Base-by-base conservation (phyloP, 2,329 filamentous ascomycete genomes). In the Fusarium sp. region DNA sequence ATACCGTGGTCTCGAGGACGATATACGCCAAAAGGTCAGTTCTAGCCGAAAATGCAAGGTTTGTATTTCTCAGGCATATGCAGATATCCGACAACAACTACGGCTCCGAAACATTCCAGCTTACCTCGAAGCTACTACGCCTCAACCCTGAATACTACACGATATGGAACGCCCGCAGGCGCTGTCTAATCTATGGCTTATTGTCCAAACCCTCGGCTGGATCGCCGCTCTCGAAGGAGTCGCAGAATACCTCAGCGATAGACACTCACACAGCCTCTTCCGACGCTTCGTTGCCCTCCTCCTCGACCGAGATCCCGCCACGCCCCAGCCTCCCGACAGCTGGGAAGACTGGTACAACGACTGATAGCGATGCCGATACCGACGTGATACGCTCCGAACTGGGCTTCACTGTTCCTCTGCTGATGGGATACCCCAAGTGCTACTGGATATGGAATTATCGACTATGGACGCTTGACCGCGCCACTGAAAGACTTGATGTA, bases 371-470 rank as follows among this genome's bases (percentile, higher is more conserved):
- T 57, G 58, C 70, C 46, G 76, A 85, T 56, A 69, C 84, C 45
- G 83, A 89, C 6, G 79, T 92, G 37, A 87, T 98, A 69, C 87
- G 89, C 51, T 85, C 88, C 61, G 96, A 99, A 80, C 86, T 99
- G 38, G 84, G 85, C 52, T 97, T 98, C 78, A 91, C 95, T 38
- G 89, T 98, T 44, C 93, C 94, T 1, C 87, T 99, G 25, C 88
- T 99, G 55, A 88, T 93, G 72, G 90, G 94, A 73, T 95, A 90
- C 73, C 96, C 96, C 11, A 99, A 99, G 81, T 98, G 96, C 86
- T 99, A 99, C 84, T 98, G 96, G 95, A 95, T 99, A 78, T 99
- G 96, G 96, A 97, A 97, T 76, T 95, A 98, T 82, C 91, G 96
- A 33, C 83, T 92, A 49, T 99, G 96, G 95, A 85, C 95, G 7